Percentiles rank a stretch among this genome's conserved stretches.
phyloP scores from a whole-genome alignment of 768 basidiomycete genomes.

The Kwoniella mangroviensis region DNA sequence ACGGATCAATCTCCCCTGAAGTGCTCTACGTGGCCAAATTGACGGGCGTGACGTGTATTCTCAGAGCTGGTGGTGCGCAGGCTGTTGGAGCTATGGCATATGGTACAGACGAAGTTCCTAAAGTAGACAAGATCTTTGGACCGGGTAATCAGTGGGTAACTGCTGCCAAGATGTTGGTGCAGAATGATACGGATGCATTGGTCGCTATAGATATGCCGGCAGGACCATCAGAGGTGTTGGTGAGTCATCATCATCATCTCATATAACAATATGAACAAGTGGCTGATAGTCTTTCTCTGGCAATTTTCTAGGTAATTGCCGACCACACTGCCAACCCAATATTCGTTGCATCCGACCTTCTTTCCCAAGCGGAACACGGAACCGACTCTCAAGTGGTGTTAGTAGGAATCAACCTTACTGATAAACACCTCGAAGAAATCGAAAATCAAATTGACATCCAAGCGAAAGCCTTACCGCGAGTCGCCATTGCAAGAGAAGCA shows the following conservation, averaged over 20 bases:
- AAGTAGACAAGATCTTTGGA: conserved; percentile 99
- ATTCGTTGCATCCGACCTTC: conserved; percentile 93
- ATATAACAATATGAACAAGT: background rate
- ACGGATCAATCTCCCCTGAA: conserved; percentile 93
- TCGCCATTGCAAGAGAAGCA: conserved; percentile 87
- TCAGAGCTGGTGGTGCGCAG: conserved; percentile 95
- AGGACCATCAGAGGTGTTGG: conserved; percentile 95
- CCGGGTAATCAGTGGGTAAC: conserved; percentile 99
- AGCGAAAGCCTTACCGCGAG: conserved; percentile 81
- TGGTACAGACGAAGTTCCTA: conserved; percentile 90
- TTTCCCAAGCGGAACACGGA: conserved; percentile 98
- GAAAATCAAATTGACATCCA: conserved; percentile 85
- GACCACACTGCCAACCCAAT: conserved; percentile 82
- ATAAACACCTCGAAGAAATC: conserved; percentile 68
- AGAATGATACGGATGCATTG: conserved; percentile 94
- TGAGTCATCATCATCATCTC: conserved; percentile 60
- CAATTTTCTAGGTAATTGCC: conserved; percentile 77
- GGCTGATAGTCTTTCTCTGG: background rate
- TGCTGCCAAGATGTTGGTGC: conserved; percentile 98
- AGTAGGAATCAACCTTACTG: conserved; percentile 73
- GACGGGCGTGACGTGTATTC: conserved; percentile 84
- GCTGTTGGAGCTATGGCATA: conserved; percentile 96
- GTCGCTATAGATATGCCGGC: conserved; percentile 99
- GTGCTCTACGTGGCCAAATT: conserved; percentile 95
- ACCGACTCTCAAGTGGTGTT: conserved; percentile 97